These are phyloP conservation scores for Leccinum olivaceopallidum DNA, from an alignment of 768 basidiomycete species.

Conservation along the genomic window DNA sequence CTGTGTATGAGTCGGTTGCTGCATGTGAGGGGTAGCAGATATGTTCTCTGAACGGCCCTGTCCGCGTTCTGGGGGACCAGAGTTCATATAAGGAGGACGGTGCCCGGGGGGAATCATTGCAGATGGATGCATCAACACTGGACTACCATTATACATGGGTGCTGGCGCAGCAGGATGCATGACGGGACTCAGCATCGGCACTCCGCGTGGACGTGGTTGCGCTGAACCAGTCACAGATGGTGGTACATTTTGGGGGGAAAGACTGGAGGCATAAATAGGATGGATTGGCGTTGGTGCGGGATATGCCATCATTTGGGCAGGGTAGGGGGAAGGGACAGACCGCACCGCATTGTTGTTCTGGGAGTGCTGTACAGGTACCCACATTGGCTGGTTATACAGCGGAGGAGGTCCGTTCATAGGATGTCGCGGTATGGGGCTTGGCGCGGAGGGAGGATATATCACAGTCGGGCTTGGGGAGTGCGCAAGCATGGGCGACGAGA, in stretches of 20 bases:
- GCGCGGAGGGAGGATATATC: conserved; percentile 61
- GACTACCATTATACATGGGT: conserved; percentile 66
- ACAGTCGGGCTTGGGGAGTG: conserved; percentile 69
- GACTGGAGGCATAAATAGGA: conserved; percentile 48
- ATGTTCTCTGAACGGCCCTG: conserved; percentile 51
- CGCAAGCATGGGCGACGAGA: conserved; percentile 70
- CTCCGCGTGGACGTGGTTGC: conserved; percentile 46
- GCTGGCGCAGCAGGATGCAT: conserved; percentile 54
- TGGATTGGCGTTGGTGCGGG: conserved; percentile 50
- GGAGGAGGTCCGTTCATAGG: conserved; percentile 61
- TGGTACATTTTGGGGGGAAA: conserved; percentile 39
- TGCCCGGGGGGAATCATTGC: conserved; percentile 38
- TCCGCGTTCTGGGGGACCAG: conserved; percentile 50
- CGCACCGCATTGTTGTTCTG: conserved; percentile 57
- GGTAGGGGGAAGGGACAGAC: conserved; percentile 58
- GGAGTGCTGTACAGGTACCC: conserved; percentile 54
- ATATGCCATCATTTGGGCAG: conserved; percentile 65
- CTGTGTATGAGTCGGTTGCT: conserved; percentile 35
- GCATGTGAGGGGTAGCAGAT: conserved; percentile 40
- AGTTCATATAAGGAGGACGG: conserved; percentile 42
- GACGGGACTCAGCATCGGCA: conserved; percentile 74
- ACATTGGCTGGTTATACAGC: conserved; percentile 62
- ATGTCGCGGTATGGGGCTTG: conserved; percentile 69
- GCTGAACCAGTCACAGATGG: conserved; percentile 30
- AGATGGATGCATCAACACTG: conserved; percentile 61